phyloP scores from a whole-genome alignment of 192 early-diverging fungal species.

The Coemansia sp. region DNA sequence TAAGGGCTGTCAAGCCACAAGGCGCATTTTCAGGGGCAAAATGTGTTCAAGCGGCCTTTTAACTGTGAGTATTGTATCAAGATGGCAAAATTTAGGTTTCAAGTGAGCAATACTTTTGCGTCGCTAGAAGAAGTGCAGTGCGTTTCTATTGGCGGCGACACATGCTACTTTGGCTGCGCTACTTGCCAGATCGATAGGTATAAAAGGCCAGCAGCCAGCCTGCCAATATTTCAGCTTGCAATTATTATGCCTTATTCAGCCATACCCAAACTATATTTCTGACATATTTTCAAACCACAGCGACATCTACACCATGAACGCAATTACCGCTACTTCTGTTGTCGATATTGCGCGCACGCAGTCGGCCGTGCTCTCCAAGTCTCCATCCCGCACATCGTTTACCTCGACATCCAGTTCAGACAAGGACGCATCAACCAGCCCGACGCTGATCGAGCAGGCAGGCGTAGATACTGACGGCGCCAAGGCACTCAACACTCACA shows the following conservation, averaged over 20 bases:
- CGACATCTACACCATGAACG: background rate
- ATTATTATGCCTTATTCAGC: background rate
- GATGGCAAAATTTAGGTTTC: no score
- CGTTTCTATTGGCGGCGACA: no score
- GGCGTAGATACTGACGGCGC: slow-evolving; percentile 2
- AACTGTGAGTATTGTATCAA: background rate
- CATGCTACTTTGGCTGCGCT: no score
- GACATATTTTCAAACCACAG: background rate
- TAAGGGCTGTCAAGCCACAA: slow-evolving; percentile 11
- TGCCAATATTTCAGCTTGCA: background rate
- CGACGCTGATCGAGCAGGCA: slow-evolving; percentile 29
- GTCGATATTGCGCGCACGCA: background rate
- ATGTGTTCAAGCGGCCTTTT: background rate
- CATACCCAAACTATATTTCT: background rate
- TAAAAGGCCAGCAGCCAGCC: slow-evolving; percentile 1
- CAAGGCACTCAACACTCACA: slow-evolving; percentile 14
- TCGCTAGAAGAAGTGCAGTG: no score
- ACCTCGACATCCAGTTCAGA: slow-evolving; percentile 15
- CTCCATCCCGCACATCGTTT: slow-evolving; percentile 17
- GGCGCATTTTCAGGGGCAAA: background rate
- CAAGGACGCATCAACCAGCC: slow-evolving; percentile 16
- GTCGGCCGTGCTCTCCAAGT: slow-evolving; percentile 22
- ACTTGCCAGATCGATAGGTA: no score
- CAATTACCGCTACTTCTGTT: slow-evolving; percentile 2
- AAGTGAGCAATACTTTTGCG: no score